Conservation (phyloP, 805 yeast genomes). For the Candida manassasensis region DNA sequence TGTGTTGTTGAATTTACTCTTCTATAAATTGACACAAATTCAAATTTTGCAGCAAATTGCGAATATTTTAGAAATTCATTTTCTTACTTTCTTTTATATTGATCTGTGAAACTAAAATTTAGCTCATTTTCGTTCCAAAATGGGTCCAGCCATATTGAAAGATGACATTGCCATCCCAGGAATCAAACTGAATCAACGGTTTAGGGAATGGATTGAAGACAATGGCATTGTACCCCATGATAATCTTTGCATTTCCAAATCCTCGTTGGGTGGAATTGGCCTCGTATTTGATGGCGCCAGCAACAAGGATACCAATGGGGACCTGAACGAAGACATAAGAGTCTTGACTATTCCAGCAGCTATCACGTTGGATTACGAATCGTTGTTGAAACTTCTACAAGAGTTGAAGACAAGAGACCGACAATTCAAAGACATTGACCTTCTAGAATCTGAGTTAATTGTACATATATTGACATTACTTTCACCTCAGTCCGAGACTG, state of each 20-base stretch:
- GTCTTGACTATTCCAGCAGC: constrained; percentile 18
- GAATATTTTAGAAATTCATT: too few relatives aligned
- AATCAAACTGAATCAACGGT: constrained; percentile 5
- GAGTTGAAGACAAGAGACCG: constrained; percentile 15
- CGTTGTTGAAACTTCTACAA: constrained; percentile 15
- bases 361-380: constrained; percentile 17
- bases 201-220: constrained; percentile 11
- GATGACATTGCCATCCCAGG: constrained; percentile 9
- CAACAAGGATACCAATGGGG: background rate
- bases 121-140: too few relatives aligned
- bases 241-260: constrained; percentile 13
- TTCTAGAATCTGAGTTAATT: constrained; percentile 19
- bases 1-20: too few relatives aligned
- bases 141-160: background rate
- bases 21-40: too few relatives aligned
- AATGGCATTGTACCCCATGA: constrained; percentile 14
- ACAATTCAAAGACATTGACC: constrained; percentile 7
- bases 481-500: constrained; percentile 25
- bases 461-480: constrained; percentile 16
- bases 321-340: constrained; percentile 8
- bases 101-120: too few relatives aligned
- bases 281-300: constrained; percentile 14
- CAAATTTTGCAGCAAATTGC: too few relatives aligned
- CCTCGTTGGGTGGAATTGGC: constrained; percentile 31
- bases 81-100: too few relatives aligned